Base-by-base conservation (phyloP, 106 monocot species). In the Acanthochlamys bracteata region DNA sequence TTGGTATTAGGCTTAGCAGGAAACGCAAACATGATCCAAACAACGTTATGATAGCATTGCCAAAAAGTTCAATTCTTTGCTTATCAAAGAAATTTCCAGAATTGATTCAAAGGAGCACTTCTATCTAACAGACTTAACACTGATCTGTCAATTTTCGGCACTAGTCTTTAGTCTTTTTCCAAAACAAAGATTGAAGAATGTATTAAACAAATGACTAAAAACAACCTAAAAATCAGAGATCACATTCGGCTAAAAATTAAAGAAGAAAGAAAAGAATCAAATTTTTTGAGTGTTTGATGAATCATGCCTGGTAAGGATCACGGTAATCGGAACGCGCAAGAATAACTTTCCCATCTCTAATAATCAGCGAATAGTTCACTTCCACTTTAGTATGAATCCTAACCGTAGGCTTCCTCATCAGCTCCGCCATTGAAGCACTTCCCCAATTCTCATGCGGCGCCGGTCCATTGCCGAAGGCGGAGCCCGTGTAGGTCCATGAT, bases 321-420 rank as follows among this genome's bases (percentile, higher is more conserved):
- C 63, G 63, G 24, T 84, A 81, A 22, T 89, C 74, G 15, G 75
- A 57, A 7, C 69, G 72, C 20, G 81, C 84, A 14, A 89, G 77
- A 46, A 81, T 67, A 41, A 81, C 83, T 53, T 73, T 57, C 26
- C 84, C 88, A 41, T 89, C 67, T 19, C 88, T 72, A 49, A 80
- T 70, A 12, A 75, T 13, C 59, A 89, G 78, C 33, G 81, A 77
- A 70, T 84, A 84, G 47, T 74, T 65, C 69, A 73, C 78, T 39
- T 66, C 68, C 1, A 84, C 84, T 54, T 67, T 75, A 55, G 81
- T 73, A 63, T 63, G 73, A 65, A 89, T 70, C 80, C 69, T 78
- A 20, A 89, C 80, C 3, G 83, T 80, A 13, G 79, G 77, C 57
- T 76, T 63, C 24, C 24, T 64, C 52, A 26, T 27, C 25, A 51